These are phyloP conservation scores for Cryoendolithus antarcticus DNA, from an alignment of 2,329 filamentous ascomycete species.

Conservation along the genomic window DNA sequence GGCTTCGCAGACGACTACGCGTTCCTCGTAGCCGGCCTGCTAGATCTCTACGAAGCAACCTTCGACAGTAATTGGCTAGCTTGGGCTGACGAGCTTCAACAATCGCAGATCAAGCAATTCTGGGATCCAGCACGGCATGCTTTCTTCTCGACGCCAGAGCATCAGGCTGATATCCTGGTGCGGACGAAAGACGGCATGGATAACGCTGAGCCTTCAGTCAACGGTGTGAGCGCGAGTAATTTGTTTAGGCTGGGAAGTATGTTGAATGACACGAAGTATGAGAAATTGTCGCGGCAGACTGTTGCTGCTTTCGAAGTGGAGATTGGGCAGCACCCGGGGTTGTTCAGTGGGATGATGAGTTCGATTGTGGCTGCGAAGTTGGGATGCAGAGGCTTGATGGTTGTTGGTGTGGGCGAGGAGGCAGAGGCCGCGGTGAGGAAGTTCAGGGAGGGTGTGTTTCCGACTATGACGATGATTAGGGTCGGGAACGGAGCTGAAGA, in stretches of 20 bases:
- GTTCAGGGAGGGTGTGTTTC: conserved; percentile 26
- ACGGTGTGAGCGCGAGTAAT: conserved; percentile 76
- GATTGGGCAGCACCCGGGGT: conserved; percentile 81
- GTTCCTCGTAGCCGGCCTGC: conserved; percentile 68
- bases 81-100: conserved; percentile 73
- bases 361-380: conserved; percentile 63
- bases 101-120: conserved; percentile 64
- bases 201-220: conserved; percentile 77
- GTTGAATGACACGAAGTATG: conserved; percentile 53
- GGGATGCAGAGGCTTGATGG: conserved; percentile 50
- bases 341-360: conserved; percentile 71
- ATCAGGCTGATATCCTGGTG: conserved; percentile 60
- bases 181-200: conserved; percentile 94
- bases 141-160: conserved; percentile 59
- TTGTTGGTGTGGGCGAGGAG: conserved; percentile 36
- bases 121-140: conserved; percentile 51
- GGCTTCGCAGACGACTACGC: conserved; percentile 94
- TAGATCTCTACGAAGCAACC: conserved; percentile 75
- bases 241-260: conserved; percentile 67
- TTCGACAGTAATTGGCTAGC: conserved; percentile 62
- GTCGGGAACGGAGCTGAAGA: conserved; percentile 25
- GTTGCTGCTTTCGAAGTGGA: conserved; percentile 82
- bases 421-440: conserved; percentile 30
- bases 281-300: conserved; percentile 55
- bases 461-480: conserved; percentile 25